Conservation (phyloP, 2,329 filamentous ascomycete genomes). For the Colletotrichum sp. region DNA sequence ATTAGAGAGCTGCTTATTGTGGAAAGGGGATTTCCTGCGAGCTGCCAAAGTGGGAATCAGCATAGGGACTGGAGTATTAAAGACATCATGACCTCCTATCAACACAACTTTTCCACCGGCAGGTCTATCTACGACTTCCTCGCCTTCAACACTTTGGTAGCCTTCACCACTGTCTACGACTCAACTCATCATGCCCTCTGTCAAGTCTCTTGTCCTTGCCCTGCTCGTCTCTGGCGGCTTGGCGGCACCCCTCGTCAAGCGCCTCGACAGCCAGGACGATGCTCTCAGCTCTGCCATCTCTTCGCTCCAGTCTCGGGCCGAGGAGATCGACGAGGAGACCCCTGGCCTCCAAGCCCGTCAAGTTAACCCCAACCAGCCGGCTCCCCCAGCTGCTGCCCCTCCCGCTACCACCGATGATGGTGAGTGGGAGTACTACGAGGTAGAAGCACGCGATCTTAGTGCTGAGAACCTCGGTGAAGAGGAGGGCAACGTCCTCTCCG, state of each 20-base stretch:
- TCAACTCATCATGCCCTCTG: background rate
- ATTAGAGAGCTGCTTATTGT: background rate
- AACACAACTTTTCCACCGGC: too few relatives aligned
- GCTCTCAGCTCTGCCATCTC: background rate
- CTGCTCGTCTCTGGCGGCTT: background rate
- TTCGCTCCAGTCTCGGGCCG: background rate
- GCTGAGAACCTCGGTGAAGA: background rate
- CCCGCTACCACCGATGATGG: background rate
- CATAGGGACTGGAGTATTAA: background rate
- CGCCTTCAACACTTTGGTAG: background rate
- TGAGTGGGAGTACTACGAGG: background rate
- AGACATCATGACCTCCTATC: background rate
- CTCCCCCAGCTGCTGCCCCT: background rate
- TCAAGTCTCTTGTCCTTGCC: background rate
- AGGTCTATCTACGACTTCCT: background rate
- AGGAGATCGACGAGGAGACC: background rate
- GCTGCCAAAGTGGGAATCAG: too few relatives aligned
- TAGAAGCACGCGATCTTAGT: background rate
- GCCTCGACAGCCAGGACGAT: background rate
- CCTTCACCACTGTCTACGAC: rapidly evolving
- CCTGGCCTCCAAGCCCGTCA: background rate
- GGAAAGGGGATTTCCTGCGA: background rate
- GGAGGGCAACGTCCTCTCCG: background rate
- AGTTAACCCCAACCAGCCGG: background rate
- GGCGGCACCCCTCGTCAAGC: background rate